phyloP scores from a whole-genome alignment of 148 eudicot genomes.

The Rhododendron vialii region DNA sequence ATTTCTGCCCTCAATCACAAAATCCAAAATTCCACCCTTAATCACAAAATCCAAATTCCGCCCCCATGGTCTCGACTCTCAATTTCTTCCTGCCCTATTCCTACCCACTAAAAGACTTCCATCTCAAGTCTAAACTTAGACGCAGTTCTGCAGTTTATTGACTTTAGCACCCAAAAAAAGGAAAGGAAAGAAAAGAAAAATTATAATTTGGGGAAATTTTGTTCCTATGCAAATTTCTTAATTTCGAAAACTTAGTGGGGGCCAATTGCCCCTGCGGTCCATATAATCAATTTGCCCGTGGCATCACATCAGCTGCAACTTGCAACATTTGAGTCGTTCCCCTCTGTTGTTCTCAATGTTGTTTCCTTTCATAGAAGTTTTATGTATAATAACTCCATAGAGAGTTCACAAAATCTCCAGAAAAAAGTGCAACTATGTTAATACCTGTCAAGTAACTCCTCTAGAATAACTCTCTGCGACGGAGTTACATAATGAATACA shows the following conservation, averaged over 20 bases:
- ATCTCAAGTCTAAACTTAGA: not conserved
- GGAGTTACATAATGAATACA: conserved; percentile 96
- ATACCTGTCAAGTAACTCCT: conserved; percentile 85
- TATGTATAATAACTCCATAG: not conserved
- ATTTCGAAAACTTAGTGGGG: not conserved
- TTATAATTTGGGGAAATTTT: not conserved
- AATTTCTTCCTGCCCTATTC: not conserved
- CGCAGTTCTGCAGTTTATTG: not conserved
- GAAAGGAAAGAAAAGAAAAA: too few relatives aligned
- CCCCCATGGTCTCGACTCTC: not conserved
- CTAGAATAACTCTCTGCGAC: conserved; percentile 80
- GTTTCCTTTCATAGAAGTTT: not conserved
- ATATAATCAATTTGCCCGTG: not conserved
- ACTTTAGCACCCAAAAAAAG: not conserved
- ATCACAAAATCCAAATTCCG: too few relatives aligned
- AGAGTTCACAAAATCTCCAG: too few relatives aligned
- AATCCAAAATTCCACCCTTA: not conserved
- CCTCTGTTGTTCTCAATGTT: not conserved
- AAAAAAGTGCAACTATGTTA: not conserved
- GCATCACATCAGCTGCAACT: not conserved
- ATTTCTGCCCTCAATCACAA: not conserved
- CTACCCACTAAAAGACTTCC: not conserved
- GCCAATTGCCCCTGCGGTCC: not conserved
- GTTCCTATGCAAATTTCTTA: not conserved
- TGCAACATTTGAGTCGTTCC: not conserved